These are phyloP conservation scores for Gossypioides kirkii DNA, from an alignment of 345 rosid genomes.

Conservation along the genomic window DNA sequence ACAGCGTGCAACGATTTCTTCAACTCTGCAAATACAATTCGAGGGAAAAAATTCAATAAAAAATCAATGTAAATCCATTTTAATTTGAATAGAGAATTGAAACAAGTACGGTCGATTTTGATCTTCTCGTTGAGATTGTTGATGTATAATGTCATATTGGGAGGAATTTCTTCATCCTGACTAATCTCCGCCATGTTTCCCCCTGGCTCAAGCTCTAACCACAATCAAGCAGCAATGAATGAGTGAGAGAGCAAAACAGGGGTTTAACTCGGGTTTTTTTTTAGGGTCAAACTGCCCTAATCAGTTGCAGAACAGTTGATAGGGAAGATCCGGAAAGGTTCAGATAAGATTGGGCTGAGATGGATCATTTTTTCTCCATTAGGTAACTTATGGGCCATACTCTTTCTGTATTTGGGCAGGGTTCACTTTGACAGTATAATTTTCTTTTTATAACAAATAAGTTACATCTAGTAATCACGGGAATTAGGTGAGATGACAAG, in stretches of 20 bases:
- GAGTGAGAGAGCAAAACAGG: not conserved
- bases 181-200: slow-evolving; percentile 43
- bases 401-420: too few relatives aligned
- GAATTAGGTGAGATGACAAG: too few relatives aligned
- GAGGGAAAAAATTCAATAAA: not conserved
- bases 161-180: slow-evolving; percentile 47
- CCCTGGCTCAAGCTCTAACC: not conserved
- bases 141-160: slow-evolving; percentile 85
- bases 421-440: too few relatives aligned
- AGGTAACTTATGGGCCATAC: not conserved
- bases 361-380: not conserved
- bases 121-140: slow-evolving; percentile 97
- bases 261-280: not conserved
- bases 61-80: not conserved
- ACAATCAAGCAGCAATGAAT: not conserved
- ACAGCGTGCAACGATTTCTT: slow-evolving; percentile 87
- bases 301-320: not conserved
- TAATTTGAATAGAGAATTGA: not conserved
- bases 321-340: not conserved
- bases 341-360: not conserved
- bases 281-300: not conserved
- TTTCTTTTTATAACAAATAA: too few relatives aligned
- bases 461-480: too few relatives aligned
- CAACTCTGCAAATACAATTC: slow-evolving; percentile 43
- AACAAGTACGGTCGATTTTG: slow-evolving; percentile 63